Base-by-base conservation (phyloP, 73 alveolate genomes). In the Durusdinium trenchii region DNA sequence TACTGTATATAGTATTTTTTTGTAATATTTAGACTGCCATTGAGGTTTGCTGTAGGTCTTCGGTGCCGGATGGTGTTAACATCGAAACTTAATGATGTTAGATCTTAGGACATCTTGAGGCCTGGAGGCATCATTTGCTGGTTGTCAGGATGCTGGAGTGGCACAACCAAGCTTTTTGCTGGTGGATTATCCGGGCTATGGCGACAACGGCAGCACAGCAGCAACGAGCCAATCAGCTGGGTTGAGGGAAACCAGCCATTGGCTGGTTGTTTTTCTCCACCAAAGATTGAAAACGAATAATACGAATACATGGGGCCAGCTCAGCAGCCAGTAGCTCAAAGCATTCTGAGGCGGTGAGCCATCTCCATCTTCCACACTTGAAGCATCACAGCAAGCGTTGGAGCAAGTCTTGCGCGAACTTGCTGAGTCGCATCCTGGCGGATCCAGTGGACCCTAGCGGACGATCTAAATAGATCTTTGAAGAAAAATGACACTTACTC, bases 121-220 rank as follows among this genome's bases (percentile, higher is more conserved):
- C n/a, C n/a, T n/a, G 73, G 73, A 60, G 18, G 0, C 73, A 23
- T 60, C 73, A 60, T 60, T 32, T 23, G 73, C 23, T 36, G 89
- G 12, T 32, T 16, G 3, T 26, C 86, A 67, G 87, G 98, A 91
- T 81, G 47, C 38, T 9, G 35, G 78, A 2, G 98, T 57, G 78
- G 78, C 78, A 9, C 32, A 62, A n/a, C 98, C 98, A 35, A 67
- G 76, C 78, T 69, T 91, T 35, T 46, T 91, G 90, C 82, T 91
- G 75, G 78, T 91, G 90, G 98, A 91, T 89, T 91, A 91, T 76
- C 98, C 98, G 1, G 98, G 98, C 47, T 91, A 47, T 32, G 98
- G 98, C 76, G 84, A 67, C 98, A 91, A 91, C 78, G n/a, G 96
- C 35, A 60, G 79, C 73, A 6, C 50, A 36, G 85, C 30, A 71